Percentiles rank a stretch among this genome's conserved stretches.
Conservation (phyloP, 371 early-diverging fungal species). For the Encephalitozoon intestinalis region DNA sequence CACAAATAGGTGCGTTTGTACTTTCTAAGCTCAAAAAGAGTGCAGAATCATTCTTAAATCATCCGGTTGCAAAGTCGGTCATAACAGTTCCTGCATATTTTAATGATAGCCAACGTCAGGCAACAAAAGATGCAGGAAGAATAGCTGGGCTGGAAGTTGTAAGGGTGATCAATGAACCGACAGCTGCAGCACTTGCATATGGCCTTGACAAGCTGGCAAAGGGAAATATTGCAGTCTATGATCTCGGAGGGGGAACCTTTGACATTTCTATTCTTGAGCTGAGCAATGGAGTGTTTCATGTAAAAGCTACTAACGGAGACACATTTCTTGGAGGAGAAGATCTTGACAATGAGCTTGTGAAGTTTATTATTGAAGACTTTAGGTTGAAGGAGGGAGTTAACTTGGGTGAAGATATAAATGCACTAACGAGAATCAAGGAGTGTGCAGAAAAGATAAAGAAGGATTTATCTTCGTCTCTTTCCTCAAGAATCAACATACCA, state of each 20-base stretch:
- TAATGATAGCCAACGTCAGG: constrained; percentile 89
- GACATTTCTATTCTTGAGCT: constrained; percentile 95
- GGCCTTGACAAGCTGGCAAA: constrained; percentile 85
- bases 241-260: constrained; percentile 98
- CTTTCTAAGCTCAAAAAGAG: constrained; percentile 85
- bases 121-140: constrained; percentile 90
- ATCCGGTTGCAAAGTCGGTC: constrained; percentile 75
- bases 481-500: constrained; percentile 73
- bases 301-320: constrained; percentile 70
- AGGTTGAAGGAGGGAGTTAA: constrained; percentile 69
- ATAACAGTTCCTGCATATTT: constrained; percentile 89
- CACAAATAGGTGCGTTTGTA: constrained; percentile 84
- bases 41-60: constrained; percentile 65
- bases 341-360: constrained; percentile 78
- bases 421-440: constrained; percentile 75
- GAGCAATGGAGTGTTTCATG: constrained; percentile 89
- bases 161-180: constrained; percentile 96
- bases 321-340: constrained; percentile 94
- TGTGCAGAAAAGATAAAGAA: constrained; percentile 95
- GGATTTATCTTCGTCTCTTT: constrained; percentile 72
- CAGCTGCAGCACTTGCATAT: constrained; percentile 93
- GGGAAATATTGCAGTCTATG: constrained; percentile 91
- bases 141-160: constrained; percentile 88
- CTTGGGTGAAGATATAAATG: constrained; percentile 19
- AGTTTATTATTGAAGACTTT: constrained; percentile 68